Evolutionary conservation across 2,329 filamentous ascomycete species (phyloP).

Genomic region (Pseudogymnoascus sp.): DNA sequence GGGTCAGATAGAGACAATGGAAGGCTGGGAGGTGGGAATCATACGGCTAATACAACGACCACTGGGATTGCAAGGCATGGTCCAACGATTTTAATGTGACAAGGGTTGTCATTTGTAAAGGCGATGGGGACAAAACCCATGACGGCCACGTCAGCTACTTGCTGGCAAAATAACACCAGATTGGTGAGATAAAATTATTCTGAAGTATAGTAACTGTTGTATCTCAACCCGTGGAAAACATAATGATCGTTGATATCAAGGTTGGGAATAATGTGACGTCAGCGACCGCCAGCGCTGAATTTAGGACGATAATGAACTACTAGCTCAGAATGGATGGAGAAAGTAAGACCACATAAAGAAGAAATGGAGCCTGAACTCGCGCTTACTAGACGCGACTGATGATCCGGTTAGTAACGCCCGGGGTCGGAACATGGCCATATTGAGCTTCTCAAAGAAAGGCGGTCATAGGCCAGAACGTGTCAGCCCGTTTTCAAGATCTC

Average conservation of each 20-base stretch:
- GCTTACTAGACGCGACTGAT: neutral
- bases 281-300: neutral
- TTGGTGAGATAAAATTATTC: neutral
- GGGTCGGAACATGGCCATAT: neutral
- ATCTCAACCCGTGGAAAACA: neutral
- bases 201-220: neutral
- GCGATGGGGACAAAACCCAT: neutral
- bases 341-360: neutral
- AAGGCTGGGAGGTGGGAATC: conserved; percentile 19
- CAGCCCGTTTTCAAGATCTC: neutral
- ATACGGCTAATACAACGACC: conserved; percentile 40
- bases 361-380: neutral
- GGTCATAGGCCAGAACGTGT: neutral
- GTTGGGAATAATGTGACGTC: neutral
- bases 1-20: conserved; percentile 5
- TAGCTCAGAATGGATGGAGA: neutral
- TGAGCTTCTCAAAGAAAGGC: neutral
- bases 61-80: conserved; percentile 16
- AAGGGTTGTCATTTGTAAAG: conserved; percentile 31
- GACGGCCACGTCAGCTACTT: conserved; percentile 31
- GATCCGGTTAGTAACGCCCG: neutral
- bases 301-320: neutral
- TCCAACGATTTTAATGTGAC: conserved; percentile 28
- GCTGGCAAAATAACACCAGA: conserved; percentile 27
- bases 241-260: neutral